phyloP scores from a whole-genome alignment of 768 basidiomycete species.

The Suillus alpinus region DNA sequence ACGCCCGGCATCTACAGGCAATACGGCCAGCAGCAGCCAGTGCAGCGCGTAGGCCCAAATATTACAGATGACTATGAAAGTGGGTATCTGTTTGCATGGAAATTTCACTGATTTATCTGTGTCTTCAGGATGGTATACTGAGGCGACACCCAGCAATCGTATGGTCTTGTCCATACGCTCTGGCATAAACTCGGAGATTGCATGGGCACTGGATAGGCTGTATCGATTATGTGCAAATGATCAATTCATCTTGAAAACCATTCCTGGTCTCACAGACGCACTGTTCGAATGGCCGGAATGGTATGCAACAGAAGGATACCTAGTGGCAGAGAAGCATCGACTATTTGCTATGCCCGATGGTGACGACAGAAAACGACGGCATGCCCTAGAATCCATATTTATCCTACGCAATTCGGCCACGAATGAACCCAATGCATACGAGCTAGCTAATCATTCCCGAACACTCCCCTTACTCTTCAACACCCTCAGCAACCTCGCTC shows the following conservation, averaged over 20 bases:
- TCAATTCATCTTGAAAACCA: slow-evolving; percentile 63
- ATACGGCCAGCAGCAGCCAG: slow-evolving; percentile 20
- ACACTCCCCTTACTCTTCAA: slow-evolving; percentile 66
- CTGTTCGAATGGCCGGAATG: slow-evolving; percentile 88
- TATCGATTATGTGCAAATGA: slow-evolving; percentile 80
- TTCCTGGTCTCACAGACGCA: slow-evolving; percentile 79
- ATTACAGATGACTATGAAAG: slow-evolving; percentile 78
- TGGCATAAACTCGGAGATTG: slow-evolving; percentile 76
- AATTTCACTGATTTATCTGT: slow-evolving; percentile 7
- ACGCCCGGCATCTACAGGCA: slow-evolving; percentile 22
- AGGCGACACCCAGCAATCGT: slow-evolving; percentile 72
- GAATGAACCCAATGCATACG: slow-evolving; percentile 61
- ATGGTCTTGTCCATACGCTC: slow-evolving; percentile 90
- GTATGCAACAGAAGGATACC: slow-evolving; percentile 67
- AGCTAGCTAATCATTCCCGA: slow-evolving; percentile 56
- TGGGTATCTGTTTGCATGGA: slow-evolving; percentile 31
- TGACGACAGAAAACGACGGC: slow-evolving; percentile 54
- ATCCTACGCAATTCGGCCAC: slow-evolving; percentile 85
- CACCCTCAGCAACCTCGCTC: slow-evolving; percentile 59
- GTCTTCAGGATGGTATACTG: slow-evolving; percentile 79
- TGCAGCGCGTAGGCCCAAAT: slow-evolving; percentile 35
- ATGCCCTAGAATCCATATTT: slow-evolving; percentile 84
- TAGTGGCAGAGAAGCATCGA: slow-evolving; percentile 37
- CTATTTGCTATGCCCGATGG: slow-evolving; percentile 59
- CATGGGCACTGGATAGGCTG: slow-evolving; percentile 88